Evolutionary conservation across 2,329 filamentous ascomycete species (phyloP).

Genomic region (Aspergillus sp.): DNA sequence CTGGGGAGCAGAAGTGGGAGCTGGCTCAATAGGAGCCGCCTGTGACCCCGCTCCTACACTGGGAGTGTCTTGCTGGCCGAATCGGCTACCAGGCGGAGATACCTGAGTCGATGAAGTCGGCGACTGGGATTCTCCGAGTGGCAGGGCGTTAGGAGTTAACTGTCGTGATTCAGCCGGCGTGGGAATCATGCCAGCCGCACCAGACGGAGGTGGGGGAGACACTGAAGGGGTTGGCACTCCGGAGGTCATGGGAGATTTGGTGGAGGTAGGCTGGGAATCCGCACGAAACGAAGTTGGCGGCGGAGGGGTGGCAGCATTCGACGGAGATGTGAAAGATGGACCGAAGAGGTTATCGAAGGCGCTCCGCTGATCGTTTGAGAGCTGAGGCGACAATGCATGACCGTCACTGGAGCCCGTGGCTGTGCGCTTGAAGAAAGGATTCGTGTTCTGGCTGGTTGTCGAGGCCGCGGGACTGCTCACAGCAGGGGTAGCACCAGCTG

Average conservation of each 20-base stretch:
- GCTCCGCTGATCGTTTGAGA: conserved; percentile 54
- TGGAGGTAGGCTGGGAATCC: conserved; percentile 44
- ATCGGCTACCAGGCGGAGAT: conserved; percentile 68
- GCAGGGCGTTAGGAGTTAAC: conserved; percentile 73
- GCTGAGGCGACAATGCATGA: conserved; percentile 48
- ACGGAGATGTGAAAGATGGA: conserved; percentile 53
- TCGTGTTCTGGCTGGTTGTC: conserved; percentile 70
- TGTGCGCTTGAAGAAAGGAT: conserved; percentile 83
- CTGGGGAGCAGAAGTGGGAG: conserved; percentile 26
- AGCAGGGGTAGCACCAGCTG: conserved; percentile 42
- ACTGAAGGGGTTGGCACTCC: conserved; percentile 60
- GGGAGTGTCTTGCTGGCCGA: conserved; percentile 52
- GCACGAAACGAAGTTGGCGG: conserved; percentile 62
- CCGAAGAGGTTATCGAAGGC: conserved; percentile 88
- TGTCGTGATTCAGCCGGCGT: conserved; percentile 72
- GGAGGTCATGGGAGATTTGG: conserved; percentile 46
- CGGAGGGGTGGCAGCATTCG: conserved; percentile 44
- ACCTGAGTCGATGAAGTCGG: conserved; percentile 75
- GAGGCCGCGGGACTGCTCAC: conserved; percentile 67
- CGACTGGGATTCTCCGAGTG: conserved; percentile 67
- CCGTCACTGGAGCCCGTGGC: conserved; percentile 47
- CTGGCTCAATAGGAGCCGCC: conserved; percentile 28
- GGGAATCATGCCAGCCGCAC: conserved; percentile 43
- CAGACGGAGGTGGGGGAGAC: conserved; percentile 54
- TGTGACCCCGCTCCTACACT: conserved; percentile 47